Evolutionary conservation across 495 filamentous ascomycete species (phyloP), one percentile per base, ranked within the genome.

Genomic region (Penicillium verhagenii): DNA sequence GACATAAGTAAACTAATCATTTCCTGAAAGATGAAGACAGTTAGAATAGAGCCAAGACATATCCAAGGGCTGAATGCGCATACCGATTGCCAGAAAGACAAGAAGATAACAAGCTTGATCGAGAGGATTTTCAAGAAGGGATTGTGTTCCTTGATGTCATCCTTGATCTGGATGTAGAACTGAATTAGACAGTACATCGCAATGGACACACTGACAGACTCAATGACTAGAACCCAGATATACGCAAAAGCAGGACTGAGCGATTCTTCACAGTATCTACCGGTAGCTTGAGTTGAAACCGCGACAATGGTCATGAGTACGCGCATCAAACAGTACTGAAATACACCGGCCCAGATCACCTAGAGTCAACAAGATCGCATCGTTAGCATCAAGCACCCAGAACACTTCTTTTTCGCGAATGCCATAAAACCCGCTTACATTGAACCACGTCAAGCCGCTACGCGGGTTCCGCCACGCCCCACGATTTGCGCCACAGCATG

Each of bases 181-280:
- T 96, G 90, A 57, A 97, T 89, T 50, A 97, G 63, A 64, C 87
- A 91, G 75, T 90, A 96, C 90, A 97, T 96, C 43, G 92, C 92
- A 50, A 96, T 83, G 8, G 87, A 79, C 23, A 96, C 92, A 8
- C 87, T 83, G 33, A 81, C 60, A 58, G 80, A 84, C 62, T 95
- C 86, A 54, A 94, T 82, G 21, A 79, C 76, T 64, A 89, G 68
- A 9, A 86, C 85, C 91, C 91, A 96, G 53, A 96, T 78, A 63
- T 94, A 89, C 11, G 85, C 81, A 72, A 93, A 96, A 3, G 85
- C 77, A 1, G 90, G 90, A 58, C 80, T 85, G 31, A 91, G 79
- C 2, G 89, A 91, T 50, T 79, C 81, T 60, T 92, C 86, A 70
- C 92, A 96, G 65, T 94, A 96, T 47, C 76, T 71, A 13, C 81